Percentiles rank a stretch among this genome's conserved stretches.
Conservation (phyloP, 164 flowering plant species). For the Vitis amurensis region DNA sequence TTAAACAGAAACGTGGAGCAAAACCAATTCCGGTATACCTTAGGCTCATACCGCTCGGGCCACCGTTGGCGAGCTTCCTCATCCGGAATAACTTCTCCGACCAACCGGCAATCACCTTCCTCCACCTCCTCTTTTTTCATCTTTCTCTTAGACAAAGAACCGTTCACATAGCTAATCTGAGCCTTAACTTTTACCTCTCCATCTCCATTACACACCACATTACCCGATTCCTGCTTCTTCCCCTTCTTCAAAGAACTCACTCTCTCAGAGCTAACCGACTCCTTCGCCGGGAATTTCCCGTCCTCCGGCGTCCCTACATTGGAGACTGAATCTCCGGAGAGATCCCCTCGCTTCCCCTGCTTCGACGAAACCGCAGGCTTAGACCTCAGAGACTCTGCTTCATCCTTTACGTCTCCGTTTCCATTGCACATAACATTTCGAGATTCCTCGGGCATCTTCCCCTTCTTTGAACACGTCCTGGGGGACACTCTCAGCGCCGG, state of each 20-base stretch:
- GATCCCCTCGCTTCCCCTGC: too few relatives aligned
- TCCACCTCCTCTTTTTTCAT: neutral
- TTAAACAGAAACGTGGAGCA: neutral
- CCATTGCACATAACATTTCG: too few relatives aligned
- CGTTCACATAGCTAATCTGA: neutral
- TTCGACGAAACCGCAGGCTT: too few relatives aligned
- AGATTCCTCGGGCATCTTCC: too few relatives aligned
- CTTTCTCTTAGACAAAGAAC: neutral
- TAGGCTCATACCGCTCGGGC: conserved; percentile 33
- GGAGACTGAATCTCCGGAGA: too few relatives aligned
- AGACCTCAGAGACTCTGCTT: too few relatives aligned
- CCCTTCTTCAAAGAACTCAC: neutral
- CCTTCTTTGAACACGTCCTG: too few relatives aligned
- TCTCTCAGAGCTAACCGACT: neutral
- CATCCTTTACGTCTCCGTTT: too few relatives aligned
- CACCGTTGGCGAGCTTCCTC: conserved; percentile 34
- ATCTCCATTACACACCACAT: neutral
- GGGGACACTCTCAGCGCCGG: too few relatives aligned
- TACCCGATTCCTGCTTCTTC: neutral
- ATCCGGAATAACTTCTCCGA: conserved; percentile 26
- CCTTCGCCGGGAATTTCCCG: too few relatives aligned
- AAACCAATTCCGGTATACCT: conserved; percentile 1
- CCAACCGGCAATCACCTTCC: conserved; percentile 4
- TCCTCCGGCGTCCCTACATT: too few relatives aligned
- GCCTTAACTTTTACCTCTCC: neutral